Conservation (phyloP, 2,329 filamentous ascomycete genomes). For the Aspergillus viridinutans region DNA sequence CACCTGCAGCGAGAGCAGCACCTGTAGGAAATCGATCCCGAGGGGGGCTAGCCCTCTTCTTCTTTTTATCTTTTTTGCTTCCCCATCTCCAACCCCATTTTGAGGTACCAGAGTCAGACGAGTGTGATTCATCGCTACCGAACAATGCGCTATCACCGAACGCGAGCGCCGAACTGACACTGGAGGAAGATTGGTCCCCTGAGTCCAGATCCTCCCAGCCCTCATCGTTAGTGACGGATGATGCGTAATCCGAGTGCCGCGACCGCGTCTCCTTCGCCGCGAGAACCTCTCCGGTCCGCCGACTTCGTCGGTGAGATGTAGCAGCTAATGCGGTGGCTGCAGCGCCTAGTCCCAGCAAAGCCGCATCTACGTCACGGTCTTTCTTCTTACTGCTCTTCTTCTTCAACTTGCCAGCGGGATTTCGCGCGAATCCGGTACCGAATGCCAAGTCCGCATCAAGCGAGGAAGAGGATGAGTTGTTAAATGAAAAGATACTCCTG, state of each 20-base stretch:
- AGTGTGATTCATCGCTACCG: conserved; percentile 50
- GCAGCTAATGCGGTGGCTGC: conserved; percentile 46
- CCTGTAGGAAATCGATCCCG: conserved; percentile 24
- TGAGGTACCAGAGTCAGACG: conserved; percentile 51
- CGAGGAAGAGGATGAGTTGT: conserved; percentile 63
- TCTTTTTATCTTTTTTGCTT: conserved; percentile 42
- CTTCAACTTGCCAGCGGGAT: conserved; percentile 33
- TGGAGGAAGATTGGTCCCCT: conserved; percentile 50
- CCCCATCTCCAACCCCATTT: conserved; percentile 62
- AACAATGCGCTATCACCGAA: conserved; percentile 51
- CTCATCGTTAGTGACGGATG: conserved; percentile 40
- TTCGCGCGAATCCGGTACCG: conserved; percentile 51
- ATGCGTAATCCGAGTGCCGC: conserved; percentile 23
- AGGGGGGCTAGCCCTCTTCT: conserved; percentile 13
- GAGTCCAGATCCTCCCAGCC: conserved; percentile 59
- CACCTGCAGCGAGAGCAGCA: conserved; percentile 38
- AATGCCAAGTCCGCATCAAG: conserved; percentile 67
- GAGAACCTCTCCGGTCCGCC: conserved; percentile 33
- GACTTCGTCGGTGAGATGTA: conserved; percentile 30
- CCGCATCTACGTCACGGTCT: conserved; percentile 40
- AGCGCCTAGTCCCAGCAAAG: conserved; percentile 46
- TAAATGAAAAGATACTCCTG: conserved; percentile 54
- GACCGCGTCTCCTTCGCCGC: conserved; percentile 25
- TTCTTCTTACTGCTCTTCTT: conserved; percentile 24
- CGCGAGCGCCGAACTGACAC: conserved; percentile 55